Base-by-base conservation (phyloP, 2,329 filamentous ascomycete species). In the Penicillium sp. region DNA sequence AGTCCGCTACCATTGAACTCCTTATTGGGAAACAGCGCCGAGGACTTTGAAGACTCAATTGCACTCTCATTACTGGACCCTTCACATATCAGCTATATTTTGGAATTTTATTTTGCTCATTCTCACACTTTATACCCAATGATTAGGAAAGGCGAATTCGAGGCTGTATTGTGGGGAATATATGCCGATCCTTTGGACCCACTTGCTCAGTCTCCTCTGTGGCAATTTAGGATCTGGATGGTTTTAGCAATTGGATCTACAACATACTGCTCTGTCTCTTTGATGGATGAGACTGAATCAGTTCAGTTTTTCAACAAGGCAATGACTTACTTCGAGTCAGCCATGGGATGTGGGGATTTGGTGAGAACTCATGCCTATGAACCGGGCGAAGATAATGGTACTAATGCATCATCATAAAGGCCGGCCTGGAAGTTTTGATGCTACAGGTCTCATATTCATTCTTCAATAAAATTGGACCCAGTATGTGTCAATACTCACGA, bases 391-490 rank as follows among this genome's bases (percentile, higher is more conserved):
- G 26, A 2, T 13, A 9, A 3, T 16, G 19, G 13, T 44, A 31
- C 54, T 56, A 22, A 51, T 21, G 26, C 29, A n/a, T 19, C 29
- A n/a, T 56, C 19, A 21, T 29, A 14, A 2, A 77, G 73, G 70
- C 74, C n/a, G 76, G 76, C 0, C 57, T 80, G 8, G 77, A 80
- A 45, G 76, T 74, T 4, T 64, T 80, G 31, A 76, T 77, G 65
- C 70, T 80, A 1, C 78, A 80, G 52, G 77, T 81, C 0, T 80
- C 78, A 0, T 81, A 79, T 48, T 80, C 78, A 0, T 80, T 81
- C 55, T 80, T 81, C 64, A 81, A 79, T 49, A 75, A 79, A 46
- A 62, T 79, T 3, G 78, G 78, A 1, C 78, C 78, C 39, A 80
- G 76, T 78, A 63, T 48, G 70, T 71, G 24, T 16, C 11, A n/a